Evolutionary conservation across 1,284 basidiomycete species (phyloP), one percentile per base, ranked within the genome.

Genomic region (Ustilago xerochloae): DNA sequence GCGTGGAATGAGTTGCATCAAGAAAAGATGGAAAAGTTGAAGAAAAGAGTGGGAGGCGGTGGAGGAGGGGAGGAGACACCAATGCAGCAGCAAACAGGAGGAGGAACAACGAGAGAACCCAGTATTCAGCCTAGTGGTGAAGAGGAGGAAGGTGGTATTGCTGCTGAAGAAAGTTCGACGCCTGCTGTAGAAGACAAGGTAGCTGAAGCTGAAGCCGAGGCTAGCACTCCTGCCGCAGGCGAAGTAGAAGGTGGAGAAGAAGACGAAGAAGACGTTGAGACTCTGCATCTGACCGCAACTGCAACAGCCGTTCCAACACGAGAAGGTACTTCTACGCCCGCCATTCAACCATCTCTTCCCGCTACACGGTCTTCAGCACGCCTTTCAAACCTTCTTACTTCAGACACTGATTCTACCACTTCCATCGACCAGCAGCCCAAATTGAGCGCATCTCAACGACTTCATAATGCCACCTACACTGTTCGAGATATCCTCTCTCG

Each of bases 11-110:
- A 69, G 28, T 49, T 77, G 57, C 54, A 66, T 87, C 87, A 12
- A 88, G 90, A 43, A 86, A 62, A 66, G 60, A 10, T 63, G 20
- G 72, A 75, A 16, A 69, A 61, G 72, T 58, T 63, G 24, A 38
- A 66, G 13, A 65, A 61, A 36, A 56, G 30, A 48, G 26, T 72
- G 13, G 65, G 68, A 50, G 12, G 63, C 2, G 63, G 54, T 2
- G 63, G 53, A 13, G 33, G 45, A 4, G 50, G 22, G 13, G 47
- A 39, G 20, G 63, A 59, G 28, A 6, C n/a, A 1, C 56, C 54
- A 26, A 51, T 46, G 49, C 52, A 54, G 52, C 3, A 51, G 36
- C 49, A 39, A n/a, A 63, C 66, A n/a, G 36, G 56, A 41, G 5
- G 48, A 63, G 26, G 66, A n/a, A n/a, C 36, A 6, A 67, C 69